Conservation (phyloP, 345 rosid species). For the Erucastrum elatum region DNA sequence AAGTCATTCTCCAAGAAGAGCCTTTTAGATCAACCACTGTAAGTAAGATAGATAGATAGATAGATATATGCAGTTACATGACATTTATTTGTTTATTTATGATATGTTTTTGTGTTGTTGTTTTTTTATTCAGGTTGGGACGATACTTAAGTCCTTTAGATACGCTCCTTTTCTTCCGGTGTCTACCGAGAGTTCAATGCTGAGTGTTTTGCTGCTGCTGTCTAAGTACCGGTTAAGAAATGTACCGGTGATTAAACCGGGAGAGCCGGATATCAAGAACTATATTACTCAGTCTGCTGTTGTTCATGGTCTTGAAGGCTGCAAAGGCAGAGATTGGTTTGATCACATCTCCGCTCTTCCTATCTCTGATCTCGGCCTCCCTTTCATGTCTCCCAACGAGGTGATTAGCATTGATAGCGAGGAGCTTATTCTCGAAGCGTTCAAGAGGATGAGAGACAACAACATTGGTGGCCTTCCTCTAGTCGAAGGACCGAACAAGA, state of each 20-base stretch:
- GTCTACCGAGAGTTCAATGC: slow-evolving; percentile 71
- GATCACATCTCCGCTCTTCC: slow-evolving; percentile 61
- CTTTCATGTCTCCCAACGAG: slow-evolving; percentile 70
- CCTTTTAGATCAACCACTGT: slow-evolving; percentile 85
- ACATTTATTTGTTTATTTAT: background rate
- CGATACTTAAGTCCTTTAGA: slow-evolving; percentile 70
- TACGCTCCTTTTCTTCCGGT: slow-evolving; percentile 88
- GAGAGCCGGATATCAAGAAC: slow-evolving; percentile 67
- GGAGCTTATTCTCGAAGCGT: slow-evolving; percentile 78
- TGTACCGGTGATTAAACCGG: slow-evolving; percentile 73
- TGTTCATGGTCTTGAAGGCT: slow-evolving; percentile 74
- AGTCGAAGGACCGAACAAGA: slow-evolving; percentile 41
- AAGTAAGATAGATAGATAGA: slow-evolving; percentile 17
- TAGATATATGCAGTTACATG: background rate
- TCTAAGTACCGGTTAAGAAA: slow-evolving; percentile 80
- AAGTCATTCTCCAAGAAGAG: slow-evolving; percentile 75
- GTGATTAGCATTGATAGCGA: slow-evolving; percentile 59
- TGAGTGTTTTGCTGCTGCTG: slow-evolving; percentile 72
- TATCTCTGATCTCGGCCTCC: slow-evolving; percentile 84
- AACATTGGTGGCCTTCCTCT: slow-evolving; percentile 89
- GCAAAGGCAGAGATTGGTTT: slow-evolving; percentile 93
- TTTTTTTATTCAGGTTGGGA: slow-evolving; percentile 52
- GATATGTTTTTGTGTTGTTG: background rate
- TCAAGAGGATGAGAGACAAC: slow-evolving; percentile 68
- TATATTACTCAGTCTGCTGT: slow-evolving; percentile 86